phyloP scores from a whole-genome alignment of 371 early-diverging fungal species.

The Nematocida sp. region DNA sequence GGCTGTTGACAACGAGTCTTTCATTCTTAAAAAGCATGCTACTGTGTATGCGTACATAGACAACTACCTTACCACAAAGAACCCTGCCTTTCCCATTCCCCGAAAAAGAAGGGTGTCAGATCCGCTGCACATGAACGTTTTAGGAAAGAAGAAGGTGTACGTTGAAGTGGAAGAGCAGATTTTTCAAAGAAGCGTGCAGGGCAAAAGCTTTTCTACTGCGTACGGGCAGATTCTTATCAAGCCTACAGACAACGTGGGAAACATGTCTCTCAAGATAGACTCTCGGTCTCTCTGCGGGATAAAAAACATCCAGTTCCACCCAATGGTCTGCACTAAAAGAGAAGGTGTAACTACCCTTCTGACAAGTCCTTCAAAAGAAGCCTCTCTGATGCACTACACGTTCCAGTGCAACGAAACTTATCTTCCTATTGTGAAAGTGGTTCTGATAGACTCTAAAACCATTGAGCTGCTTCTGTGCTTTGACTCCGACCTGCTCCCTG shows the following conservation, averaged over 20 bases:
- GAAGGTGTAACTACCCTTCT: slow-evolving; percentile 46
- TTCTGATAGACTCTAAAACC: slow-evolving; percentile 41
- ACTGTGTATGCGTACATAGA: slow-evolving; percentile 47
- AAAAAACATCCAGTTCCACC: slow-evolving; percentile 17
- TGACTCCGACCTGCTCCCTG: slow-evolving; percentile 12
- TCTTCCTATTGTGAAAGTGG: slow-evolving; percentile 22
- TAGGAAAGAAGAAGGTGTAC: slow-evolving; percentile 37
- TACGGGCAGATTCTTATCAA: slow-evolving; percentile 31
- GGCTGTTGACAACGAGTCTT: background rate
- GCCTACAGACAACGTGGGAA: slow-evolving; percentile 31
- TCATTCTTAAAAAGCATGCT: slow-evolving; percentile 38
- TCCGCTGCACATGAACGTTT: background rate
- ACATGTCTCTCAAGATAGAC: slow-evolving; percentile 44
- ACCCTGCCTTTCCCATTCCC: slow-evolving; percentile 45
- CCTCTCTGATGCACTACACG: slow-evolving; percentile 24
- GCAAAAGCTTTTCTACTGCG: background rate
- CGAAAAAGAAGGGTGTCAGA: background rate
- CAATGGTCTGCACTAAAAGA: slow-evolving; percentile 29
- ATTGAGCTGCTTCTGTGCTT: slow-evolving; percentile 41
- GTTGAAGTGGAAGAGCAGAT: slow-evolving; percentile 38
- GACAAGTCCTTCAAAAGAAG: slow-evolving; percentile 34
- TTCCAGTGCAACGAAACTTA: slow-evolving; percentile 22
- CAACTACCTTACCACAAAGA: slow-evolving; percentile 44
- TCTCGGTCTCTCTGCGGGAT: slow-evolving; percentile 44
- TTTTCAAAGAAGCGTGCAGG: slow-evolving; percentile 17